phyloP scores from a whole-genome alignment of 2,329 filamentous ascomycete genomes.

The Monilinia laxa region DNA sequence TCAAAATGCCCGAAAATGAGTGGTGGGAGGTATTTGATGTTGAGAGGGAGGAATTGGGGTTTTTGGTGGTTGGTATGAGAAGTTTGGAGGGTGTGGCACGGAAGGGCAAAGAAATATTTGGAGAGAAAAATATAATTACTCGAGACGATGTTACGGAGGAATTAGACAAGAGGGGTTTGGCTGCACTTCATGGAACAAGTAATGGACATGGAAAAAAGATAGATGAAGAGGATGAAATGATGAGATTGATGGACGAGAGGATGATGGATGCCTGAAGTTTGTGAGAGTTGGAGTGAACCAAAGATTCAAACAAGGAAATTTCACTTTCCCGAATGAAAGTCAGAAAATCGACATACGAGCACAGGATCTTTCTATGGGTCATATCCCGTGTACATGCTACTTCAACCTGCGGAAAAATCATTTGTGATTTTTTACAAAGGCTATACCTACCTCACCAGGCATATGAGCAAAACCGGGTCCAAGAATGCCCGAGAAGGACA shows the following conservation, averaged over 20 bases:
- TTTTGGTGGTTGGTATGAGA: slow-evolving; percentile 80
- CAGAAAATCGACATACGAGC: not conserved
- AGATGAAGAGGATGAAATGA: slow-evolving; percentile 21
- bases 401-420: too few species aligned
- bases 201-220: not conserved
- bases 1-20: slow-evolving; percentile 76
- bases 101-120: slow-evolving; percentile 33
- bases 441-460: too few species aligned
- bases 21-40: slow-evolving; percentile 99
- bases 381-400: too few species aligned
- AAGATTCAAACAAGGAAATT: not conserved
- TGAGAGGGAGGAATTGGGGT: slow-evolving; percentile 90
- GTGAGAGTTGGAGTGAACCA: not conserved
- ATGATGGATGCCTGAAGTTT: slow-evolving; percentile 22
- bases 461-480: too few species aligned
- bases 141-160: slow-evolving; percentile 32
- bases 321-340: not conserved
- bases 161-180: slow-evolving; percentile 4
- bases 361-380: too few species aligned
- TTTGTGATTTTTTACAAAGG: too few species aligned
- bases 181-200: not conserved
- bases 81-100: slow-evolving; percentile 65
- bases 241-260: slow-evolving; percentile 35
- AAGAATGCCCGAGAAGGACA: not conserved
- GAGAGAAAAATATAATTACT: slow-evolving; percentile 31